Evolutionary conservation across 2,329 filamentous ascomycete genomes (phyloP), one percentile per base, ranked within the genome.

Genomic region (Drechslerella coelobrocha): DNA sequence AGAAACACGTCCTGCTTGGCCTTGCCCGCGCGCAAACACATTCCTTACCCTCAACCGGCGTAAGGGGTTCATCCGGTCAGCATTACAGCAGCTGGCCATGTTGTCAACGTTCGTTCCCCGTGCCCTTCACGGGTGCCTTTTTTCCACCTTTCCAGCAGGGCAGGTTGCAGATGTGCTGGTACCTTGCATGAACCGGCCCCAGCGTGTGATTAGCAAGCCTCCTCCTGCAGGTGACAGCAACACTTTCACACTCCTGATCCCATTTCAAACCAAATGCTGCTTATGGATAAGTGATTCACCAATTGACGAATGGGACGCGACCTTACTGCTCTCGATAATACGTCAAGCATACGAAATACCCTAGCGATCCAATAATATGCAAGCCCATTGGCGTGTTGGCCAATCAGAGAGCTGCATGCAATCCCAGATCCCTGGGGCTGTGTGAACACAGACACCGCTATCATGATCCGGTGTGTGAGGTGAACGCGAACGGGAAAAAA

Each of bases 151-250:
- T 53, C 29, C 65, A 54, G 31, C 50, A 43, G 31, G 24, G 51
- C 45, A 62, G 59, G 65, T 62, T 62, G 59, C 59, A 45, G 41
- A 17, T 23, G 17, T 21, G 17, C 14, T 45, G 59, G 55, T 63
- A 71, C 66, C 66, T 69, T 71, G 66, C 66, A 71, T 71, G 41
- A 71, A 71, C 59, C 65, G 50, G 66, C 50, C 59, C 52, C 53
- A 53, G 53, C 3, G n/a, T 21, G 41, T 6, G 41, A 45, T 19
- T 14, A 45, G 59, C 54, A 56, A 39, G 39, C 59, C 50, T 71
- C 52, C 66, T 71, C 66, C 66, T 71, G 66, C 66, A 71, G 66
- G 66, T 71, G 66, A 63, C 66, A 71, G 52, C 66, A 54, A 71
- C 53, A 69, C 59, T 43, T 37, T 61, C 52, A 68, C 62, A 54